Base-by-base conservation (phyloP, 176 grass and related monocot species). In the Eleusine indica region DNA sequence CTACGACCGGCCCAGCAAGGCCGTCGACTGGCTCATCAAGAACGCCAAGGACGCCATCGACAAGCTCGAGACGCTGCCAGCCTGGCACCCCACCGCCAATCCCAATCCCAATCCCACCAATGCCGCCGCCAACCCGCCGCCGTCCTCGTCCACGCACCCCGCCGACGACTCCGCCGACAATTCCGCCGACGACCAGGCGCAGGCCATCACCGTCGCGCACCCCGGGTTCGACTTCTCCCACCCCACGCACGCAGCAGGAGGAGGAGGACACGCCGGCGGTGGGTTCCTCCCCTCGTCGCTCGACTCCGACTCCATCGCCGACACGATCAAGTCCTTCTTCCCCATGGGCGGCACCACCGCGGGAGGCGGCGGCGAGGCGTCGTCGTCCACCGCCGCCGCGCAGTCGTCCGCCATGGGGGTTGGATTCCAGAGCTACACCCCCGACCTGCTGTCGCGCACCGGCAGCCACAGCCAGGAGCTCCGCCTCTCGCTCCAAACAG, bases 291-390 rank as follows among this genome's bases (percentile, higher is more conserved):
- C 93, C 52, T 70, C 91, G 51, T 94, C 97, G 47, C 78, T 99
- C 68, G 93, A 99, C 85, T 92, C 97, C 17, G 93, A 99, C 68
- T 85, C 91, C 68, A 96, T 99, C 62, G 93, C 93, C 0, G 97
- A 99, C 88, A 99, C 97, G 53, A 99, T 99, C 91, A 96, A 96
- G 83, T 99, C 97, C 0, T 99, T 99, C 83, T 99, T 99, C 64
- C 97, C 97, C 42, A 84, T 96, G 78, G 93, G 72, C 19, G 91
- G 91, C 70, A 76, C 89, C 70, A 76, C 89, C 74, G 78, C 88
- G 66, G 70, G 44, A 0, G 80, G 79, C 9, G 64, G 79, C 9
- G 64, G 85, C 0, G 89, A 82, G 22, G 73, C 83, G 0, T 86
- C 90, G 52, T 82, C 88, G 15, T 81, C 93, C 43, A 85, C 83